These are phyloP conservation scores for Pisolithus microcarpus DNA, from an alignment of 768 basidiomycete species.

Conservation along the genomic window DNA sequence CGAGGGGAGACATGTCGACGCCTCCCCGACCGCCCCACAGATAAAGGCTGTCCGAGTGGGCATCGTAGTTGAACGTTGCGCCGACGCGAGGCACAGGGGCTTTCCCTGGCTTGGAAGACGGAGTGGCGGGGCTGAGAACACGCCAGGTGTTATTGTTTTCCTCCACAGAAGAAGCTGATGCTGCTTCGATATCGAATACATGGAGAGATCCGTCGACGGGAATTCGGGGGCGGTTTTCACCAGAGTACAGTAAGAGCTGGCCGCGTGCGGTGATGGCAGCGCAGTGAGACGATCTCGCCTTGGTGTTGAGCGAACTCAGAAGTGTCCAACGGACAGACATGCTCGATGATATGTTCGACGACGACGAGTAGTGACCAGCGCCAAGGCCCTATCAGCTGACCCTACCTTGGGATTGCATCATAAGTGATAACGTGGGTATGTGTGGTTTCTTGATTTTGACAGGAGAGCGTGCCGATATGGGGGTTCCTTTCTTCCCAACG, in stretches of 20 bases:
- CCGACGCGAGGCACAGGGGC: constrained; percentile 18
- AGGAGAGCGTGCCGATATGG: neutral
- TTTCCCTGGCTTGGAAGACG: constrained; percentile 2
- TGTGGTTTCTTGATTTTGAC: neutral
- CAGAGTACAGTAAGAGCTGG: constrained; percentile 33
- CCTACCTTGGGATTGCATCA: neutral
- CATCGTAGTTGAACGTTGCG: constrained; percentile 16
- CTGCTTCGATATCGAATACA: constrained; percentile 14
- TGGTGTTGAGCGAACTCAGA: constrained; percentile 11
- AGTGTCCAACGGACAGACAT: constrained; percentile 27
- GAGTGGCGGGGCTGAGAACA: constrained; percentile 16
- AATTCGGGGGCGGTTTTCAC: constrained; percentile 36
- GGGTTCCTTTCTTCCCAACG: constrained; percentile 6
- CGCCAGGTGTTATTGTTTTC: constrained; percentile 12
- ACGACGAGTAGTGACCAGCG: neutral
- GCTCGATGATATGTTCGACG: neutral
- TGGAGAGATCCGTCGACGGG: constrained; percentile 34
- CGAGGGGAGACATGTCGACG: constrained; percentile 31
- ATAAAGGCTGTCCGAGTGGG: constrained; percentile 22
- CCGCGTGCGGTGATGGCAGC: constrained; percentile 23
- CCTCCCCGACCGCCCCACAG: constrained; percentile 44
- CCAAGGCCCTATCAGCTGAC: neutral
- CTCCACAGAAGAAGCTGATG: neutral
- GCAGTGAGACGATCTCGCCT: constrained; percentile 38
- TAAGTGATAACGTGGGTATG: neutral